These are phyloP conservation scores for Pinus albicaulis DNA, from an alignment of 75 land plant genomes.

Conservation along the genomic window DNA sequence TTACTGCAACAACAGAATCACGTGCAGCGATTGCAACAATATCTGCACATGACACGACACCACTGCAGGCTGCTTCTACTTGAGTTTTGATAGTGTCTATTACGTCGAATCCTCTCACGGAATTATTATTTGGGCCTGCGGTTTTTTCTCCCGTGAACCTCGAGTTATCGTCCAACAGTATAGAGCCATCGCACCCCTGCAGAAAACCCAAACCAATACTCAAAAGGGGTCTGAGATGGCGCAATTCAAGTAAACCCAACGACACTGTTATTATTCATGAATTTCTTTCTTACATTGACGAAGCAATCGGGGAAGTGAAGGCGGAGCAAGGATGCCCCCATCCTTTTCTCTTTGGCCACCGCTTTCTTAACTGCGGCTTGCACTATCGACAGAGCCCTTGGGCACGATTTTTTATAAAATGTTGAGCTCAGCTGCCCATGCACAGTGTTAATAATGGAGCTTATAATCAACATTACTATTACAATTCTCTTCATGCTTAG, in stretches of 20 bases:
- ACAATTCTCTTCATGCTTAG: constrained; percentile 34
- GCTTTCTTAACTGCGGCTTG: constrained; percentile 20
- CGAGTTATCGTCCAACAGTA: constrained; percentile 49
- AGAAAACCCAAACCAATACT: not conserved
- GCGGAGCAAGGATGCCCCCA: constrained; percentile 35
- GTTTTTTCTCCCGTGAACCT: constrained; percentile 37
- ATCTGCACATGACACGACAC: constrained; percentile 65
- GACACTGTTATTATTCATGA: not conserved
- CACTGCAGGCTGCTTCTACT: constrained; percentile 42
- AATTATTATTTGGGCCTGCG: constrained; percentile 35
- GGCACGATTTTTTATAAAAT: constrained; percentile 17
- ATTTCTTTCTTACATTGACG: constrained; percentile 20
- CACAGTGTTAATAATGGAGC: constrained; percentile 23
- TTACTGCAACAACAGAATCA: constrained; percentile 18
- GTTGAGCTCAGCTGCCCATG: constrained; percentile 11
- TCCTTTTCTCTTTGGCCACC: constrained; percentile 28
- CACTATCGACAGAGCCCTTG: constrained; percentile 23
- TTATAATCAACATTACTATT: not conserved
- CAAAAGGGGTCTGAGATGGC: not conserved
- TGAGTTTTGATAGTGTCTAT: constrained; percentile 40
- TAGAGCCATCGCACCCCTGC: constrained; percentile 72
- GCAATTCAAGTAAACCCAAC: not conserved
- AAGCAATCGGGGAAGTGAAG: constrained; percentile 37
- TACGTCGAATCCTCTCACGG: constrained; percentile 36
- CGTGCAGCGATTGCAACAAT: constrained; percentile 44